Conservation (phyloP, 2,329 filamentous ascomycete genomes). For the Diaporthe capsici region DNA sequence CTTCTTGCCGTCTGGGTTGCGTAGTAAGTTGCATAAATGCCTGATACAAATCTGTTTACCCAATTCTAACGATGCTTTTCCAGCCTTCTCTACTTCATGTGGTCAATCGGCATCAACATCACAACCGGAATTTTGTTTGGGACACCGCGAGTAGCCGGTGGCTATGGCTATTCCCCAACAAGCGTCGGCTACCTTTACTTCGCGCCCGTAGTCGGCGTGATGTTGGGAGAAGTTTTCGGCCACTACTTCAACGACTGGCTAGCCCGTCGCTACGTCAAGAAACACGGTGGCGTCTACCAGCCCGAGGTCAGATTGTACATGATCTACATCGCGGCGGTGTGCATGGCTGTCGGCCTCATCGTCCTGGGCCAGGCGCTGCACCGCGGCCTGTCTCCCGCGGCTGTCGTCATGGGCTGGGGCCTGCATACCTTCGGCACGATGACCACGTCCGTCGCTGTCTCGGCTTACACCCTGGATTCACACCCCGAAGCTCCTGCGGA, state of each 20-base stretch:
- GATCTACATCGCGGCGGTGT: slow-evolving; percentile 55
- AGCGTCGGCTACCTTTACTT: slow-evolving; percentile 61
- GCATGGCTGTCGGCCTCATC: slow-evolving; percentile 58
- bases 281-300: slow-evolving; percentile 53
- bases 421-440: slow-evolving; percentile 61
- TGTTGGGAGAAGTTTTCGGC: slow-evolving; percentile 60
- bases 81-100: slow-evolving; percentile 48
- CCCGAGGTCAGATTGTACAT: slow-evolving; percentile 60
- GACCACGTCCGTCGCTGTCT: slow-evolving; percentile 62
- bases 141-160: slow-evolving; percentile 55
- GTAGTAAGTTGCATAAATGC: background rate
- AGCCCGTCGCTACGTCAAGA: slow-evolving; percentile 50
- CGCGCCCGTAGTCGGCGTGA: slow-evolving; percentile 58
- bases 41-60: background rate
- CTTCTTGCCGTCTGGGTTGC: slow-evolving; percentile 8
- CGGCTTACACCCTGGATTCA: slow-evolving; percentile 63
- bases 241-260: slow-evolving; percentile 63
- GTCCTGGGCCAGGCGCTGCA: slow-evolving; percentile 60
- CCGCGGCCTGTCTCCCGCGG: slow-evolving; percentile 58
- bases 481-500: slow-evolving; percentile 64
- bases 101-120: slow-evolving; percentile 59
- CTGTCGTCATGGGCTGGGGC: slow-evolving; percentile 59
- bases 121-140: slow-evolving; percentile 58
- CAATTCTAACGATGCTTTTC: background rate
- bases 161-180: slow-evolving; percentile 55